Conservation (phyloP, 495 filamentous ascomycete species). For the Daldinia grandis region DNA sequence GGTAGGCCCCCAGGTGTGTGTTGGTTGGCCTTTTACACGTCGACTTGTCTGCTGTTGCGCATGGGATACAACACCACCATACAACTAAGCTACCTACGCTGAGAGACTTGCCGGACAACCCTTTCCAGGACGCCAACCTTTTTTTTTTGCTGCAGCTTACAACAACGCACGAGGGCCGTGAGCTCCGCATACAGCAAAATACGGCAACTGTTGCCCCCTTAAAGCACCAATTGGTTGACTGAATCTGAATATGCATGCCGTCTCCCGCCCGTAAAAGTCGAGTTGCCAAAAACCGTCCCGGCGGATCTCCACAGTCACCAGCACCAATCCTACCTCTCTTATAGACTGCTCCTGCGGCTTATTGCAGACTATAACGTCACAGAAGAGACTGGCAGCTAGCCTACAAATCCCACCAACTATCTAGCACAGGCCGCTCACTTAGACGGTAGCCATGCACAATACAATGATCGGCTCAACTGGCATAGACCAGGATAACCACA, state of each 20-base stretch:
- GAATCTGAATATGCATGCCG: conserved; percentile 45
- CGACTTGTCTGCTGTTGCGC: conserved; percentile 31
- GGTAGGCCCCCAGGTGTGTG: conserved; percentile 33
- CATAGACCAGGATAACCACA: conserved; percentile 59
- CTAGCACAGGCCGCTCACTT: conserved; percentile 40
- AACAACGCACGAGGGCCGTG: conserved; percentile 41
- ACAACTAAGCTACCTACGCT: conserved; percentile 29
- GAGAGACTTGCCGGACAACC: conserved; percentile 33
- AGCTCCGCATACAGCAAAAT: conserved; percentile 26
- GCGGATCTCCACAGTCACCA: conserved; percentile 42
- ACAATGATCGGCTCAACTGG: conserved; percentile 57
- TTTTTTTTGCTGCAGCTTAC: conserved; percentile 30
- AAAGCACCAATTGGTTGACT: conserved; percentile 44
- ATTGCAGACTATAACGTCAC: conserved; percentile 36
- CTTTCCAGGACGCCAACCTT: conserved; percentile 27
- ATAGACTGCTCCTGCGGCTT: conserved; percentile 37
- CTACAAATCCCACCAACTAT: conserved; percentile 37
- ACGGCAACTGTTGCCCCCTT: conserved; percentile 25
- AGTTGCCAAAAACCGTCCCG: conserved; percentile 40
- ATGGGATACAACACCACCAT: conserved; percentile 38
- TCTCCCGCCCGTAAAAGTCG: conserved; percentile 46
- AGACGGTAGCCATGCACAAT: conserved; percentile 57
- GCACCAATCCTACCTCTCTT: conserved; percentile 40
- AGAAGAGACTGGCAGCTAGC: conserved; percentile 28
- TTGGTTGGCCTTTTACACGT: conserved; percentile 36